phyloP scores from a whole-genome alignment of 2,329 filamentous ascomycete species.

The Fusarium keratoplasticum region DNA sequence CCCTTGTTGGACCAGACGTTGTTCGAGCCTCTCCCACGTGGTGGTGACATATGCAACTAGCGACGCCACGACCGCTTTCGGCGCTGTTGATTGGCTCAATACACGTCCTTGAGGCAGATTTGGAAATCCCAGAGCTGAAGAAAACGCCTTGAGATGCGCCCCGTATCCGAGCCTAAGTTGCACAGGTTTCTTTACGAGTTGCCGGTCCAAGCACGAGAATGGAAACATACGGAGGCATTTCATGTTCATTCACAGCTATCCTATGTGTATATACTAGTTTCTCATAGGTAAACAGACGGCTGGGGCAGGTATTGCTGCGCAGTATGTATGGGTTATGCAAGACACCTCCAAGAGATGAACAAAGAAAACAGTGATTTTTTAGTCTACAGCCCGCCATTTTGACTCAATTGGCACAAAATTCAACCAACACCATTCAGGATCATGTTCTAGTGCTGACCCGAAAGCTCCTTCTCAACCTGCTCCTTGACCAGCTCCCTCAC shows the following conservation, averaged over 20 bases:
- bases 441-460: conserved; percentile 39
- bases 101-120: neutral
- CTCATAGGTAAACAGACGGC: neutral
- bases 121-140: neutral
- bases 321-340: neutral
- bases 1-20: neutral
- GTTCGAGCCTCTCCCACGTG: neutral
- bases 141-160: neutral
- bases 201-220: neutral
- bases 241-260: neutral
- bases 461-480: conserved; percentile 76
- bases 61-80: neutral
- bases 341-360: neutral
- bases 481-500: conserved; percentile 81
- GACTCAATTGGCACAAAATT: neutral
- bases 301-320: neutral
- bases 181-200: neutral
- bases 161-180: neutral
- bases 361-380: neutral
- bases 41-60: neutral
- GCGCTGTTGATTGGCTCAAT: neutral
- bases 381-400: neutral
- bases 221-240: neutral
- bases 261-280: neutral
- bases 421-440: conserved; percentile 6